phyloP scores from a whole-genome alignment of 2,329 filamentous ascomycete genomes.

The Xylariales sp. region DNA sequence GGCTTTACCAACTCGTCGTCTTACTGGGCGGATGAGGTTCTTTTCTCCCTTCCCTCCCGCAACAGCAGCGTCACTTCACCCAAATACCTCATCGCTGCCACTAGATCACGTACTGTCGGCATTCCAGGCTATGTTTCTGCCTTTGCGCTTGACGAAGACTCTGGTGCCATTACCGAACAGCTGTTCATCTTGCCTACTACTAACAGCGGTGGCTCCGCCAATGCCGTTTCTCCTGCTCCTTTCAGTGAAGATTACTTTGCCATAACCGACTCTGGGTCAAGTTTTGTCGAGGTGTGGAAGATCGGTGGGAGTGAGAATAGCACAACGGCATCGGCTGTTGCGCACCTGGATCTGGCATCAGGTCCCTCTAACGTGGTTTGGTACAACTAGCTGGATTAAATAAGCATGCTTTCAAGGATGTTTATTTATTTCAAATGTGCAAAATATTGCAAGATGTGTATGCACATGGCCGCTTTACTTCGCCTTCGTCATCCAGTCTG shows the following conservation, averaged over 20 bases:
- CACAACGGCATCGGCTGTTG: conserved; percentile 4
- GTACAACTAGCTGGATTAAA: conserved; percentile 9
- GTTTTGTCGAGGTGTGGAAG: conserved; percentile 26
- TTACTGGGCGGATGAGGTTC: conserved; percentile 20
- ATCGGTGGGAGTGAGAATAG: conserved; percentile 10
- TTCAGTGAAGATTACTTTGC: conserved; percentile 24
- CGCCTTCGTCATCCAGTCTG: too few species aligned
- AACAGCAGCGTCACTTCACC: conserved; percentile 8
- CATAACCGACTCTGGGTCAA: conserved; percentile 19
- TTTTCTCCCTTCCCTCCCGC: conserved; percentile 13
- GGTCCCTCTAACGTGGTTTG: conserved; percentile 12
- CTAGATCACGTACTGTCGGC: conserved; percentile 12
- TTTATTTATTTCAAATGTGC: too few species aligned
- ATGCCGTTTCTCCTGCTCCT: conserved; percentile 19
- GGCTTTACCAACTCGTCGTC: conserved; percentile 15
- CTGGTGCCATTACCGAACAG: conserved; percentile 20
- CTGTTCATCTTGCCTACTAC: conserved; percentile 21
- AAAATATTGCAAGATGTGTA: too few species aligned
- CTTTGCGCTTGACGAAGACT: conserved; percentile 17
- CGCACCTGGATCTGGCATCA: conserved; percentile 10
- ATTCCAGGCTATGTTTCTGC: conserved; percentile 23
- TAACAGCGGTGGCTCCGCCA: conserved; percentile 22
- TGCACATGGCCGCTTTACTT: too few species aligned
- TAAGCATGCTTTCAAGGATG: too few species aligned
- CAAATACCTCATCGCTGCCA: conserved; percentile 17